Evolutionary conservation across 441 rosid genomes (phyloP).

Genomic region (Cnidoscolus chayamansa): DNA sequence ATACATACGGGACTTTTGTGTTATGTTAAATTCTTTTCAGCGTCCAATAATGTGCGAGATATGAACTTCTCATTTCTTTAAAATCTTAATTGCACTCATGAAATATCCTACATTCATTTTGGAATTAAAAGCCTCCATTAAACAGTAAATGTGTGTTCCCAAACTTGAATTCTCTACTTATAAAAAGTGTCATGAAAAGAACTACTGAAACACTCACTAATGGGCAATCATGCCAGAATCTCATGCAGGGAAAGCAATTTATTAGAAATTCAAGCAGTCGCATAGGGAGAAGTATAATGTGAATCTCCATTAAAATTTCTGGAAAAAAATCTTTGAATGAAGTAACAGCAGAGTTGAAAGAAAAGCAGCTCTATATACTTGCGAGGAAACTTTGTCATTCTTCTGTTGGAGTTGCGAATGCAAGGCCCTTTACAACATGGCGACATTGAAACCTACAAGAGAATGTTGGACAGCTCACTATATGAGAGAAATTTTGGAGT

Average conservation of each 20-base stretch:
- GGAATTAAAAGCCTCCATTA: background rate
- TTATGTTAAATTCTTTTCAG: background rate
- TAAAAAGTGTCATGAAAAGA: no score
- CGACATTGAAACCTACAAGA: conserved; percentile 75
- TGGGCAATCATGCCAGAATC: background rate
- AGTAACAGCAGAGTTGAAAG: background rate
- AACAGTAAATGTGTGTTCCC: background rate
- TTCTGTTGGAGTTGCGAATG: conserved; percentile 47
- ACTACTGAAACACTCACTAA: background rate
- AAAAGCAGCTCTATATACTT: background rate
- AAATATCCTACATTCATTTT: background rate
- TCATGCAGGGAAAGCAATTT: background rate
- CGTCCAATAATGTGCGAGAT: background rate
- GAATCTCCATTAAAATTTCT: background rate
- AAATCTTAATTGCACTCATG: background rate
- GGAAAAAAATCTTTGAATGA: background rate
- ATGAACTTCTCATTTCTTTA: background rate
- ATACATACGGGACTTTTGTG: background rate
- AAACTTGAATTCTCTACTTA: background rate
- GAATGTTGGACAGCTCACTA: background rate
- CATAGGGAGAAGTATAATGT: background rate
- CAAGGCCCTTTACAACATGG: conserved; percentile 69
- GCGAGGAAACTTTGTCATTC: conserved; percentile 36
- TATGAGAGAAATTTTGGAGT: background rate
- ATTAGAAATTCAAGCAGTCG: background rate